Evolutionary conservation across 306 rosid species (phyloP), one percentile per base, ranked within the genome.

Genomic region (Fagus crenata): DNA sequence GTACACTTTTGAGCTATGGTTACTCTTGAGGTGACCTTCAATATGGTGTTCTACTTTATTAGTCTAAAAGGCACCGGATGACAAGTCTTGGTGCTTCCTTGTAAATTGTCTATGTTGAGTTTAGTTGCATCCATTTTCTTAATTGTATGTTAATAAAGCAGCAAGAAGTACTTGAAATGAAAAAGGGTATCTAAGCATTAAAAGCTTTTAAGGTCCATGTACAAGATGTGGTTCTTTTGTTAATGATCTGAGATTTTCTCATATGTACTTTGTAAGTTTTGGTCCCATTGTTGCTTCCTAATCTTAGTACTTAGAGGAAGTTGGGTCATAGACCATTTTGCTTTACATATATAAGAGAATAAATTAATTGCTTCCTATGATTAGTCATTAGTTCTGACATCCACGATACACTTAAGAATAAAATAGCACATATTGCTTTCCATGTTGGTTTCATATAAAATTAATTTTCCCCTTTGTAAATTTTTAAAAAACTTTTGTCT

Each of bases 261-360:
- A n/a, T 17, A n/a, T 17, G 1, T 11, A 60, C 12, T 65, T 76
- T 22, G 18, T 6, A 7, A 70, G 55, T 14, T 70, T 75, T 67
- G 73, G 49, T 33, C 68, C 73, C 58, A 58, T 71, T 77, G 43
- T 49, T 71, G 75, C 61, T 74, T 77, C 53, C 28, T 70, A 2
- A 43, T 17, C 53, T 7, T 67, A 73, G 22, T 18, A 31, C 67
- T 22, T 9, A 9, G 3, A 46, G 11, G 8, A 46, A 46, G 51
- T 46, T 46, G 51, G 51, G 7, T 46, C 11, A 13, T 46, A 46
- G 51, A 46, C 51, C 3, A 46, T 46, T 22, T 22, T 22, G 51
- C 51, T 46, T 9, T 46, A 46, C 51, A 46, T 13, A 7, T 22
- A 22, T 22, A 22, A 46, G 4, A 46, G 51, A 46, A 46, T 9